Percentiles rank a stretch among this genome's conserved stretches.
These are phyloP conservation scores for Holtermanniella nyarrowii DNA, from an alignment of 768 basidiomycete species.

Conservation along the genomic window DNA sequence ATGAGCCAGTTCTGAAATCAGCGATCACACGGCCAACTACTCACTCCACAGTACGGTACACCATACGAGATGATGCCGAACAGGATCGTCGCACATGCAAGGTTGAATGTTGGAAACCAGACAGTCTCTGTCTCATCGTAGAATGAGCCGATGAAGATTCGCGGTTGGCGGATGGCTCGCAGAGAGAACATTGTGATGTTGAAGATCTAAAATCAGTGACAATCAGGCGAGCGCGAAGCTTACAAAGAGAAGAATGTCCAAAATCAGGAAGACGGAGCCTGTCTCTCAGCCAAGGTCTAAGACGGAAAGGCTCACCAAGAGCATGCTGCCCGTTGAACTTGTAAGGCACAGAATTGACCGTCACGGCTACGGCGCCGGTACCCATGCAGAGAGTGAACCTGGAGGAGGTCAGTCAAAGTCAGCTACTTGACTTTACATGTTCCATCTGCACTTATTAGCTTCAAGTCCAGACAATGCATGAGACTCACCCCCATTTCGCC, in stretches of 20 bases:
- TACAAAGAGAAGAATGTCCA: slow-evolving; percentile 8
- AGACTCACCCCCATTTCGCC: neutral
- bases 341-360: slow-evolving; percentile 7
- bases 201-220: neutral
- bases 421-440: slow-evolving; percentile 4
- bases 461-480: neutral
- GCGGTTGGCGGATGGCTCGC: slow-evolving; percentile 1
- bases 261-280: slow-evolving; percentile 11
- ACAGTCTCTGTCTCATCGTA: slow-evolving; percentile 10
- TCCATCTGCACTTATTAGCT: slow-evolving; percentile 2
- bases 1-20: slow-evolving; percentile 5
- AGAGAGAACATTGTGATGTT: slow-evolving; percentile 8
- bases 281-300: neutral
- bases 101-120: slow-evolving; percentile 6
- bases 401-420: neutral
- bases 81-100: slow-evolving; percentile 9
- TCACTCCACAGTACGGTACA: slow-evolving; percentile 6
- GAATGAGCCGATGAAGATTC: slow-evolving; percentile 9
- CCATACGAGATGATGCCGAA: slow-evolving; percentile 10
- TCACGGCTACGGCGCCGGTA: slow-evolving; percentile 7
- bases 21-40: neutral
- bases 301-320: slow-evolving; percentile 2
- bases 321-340: slow-evolving; percentile 11
- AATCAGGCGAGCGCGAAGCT: neutral
- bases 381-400: slow-evolving; percentile 11